Evolutionary conservation across 257 asterid species (phyloP), one percentile per base, ranked within the genome.

Genomic region (Petrea volubilis): DNA sequence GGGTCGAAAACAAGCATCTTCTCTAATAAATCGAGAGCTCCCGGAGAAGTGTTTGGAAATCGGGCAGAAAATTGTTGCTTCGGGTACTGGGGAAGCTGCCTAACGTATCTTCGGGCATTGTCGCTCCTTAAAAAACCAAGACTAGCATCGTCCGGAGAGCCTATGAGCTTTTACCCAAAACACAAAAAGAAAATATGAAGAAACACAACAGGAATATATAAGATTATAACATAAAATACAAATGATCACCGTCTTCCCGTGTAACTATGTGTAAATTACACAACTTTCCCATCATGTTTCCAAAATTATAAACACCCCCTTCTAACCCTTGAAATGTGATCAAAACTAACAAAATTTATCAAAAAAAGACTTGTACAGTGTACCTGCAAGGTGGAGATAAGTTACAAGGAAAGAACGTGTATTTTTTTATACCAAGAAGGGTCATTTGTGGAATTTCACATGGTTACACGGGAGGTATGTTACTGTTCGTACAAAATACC

Each of bases 1-100:
- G 92, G 92, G 78, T 86, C 89, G 51, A 86, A 86, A 59, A 86
- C 84, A 2, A 86, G 89, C 92, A 86, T 86, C 56, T 79, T 86
- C 60, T 86, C 92, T 13, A 86, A 74, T 44, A 86, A 76, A 82
- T 86, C 92, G 12, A 86, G 80, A 46, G 89, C 87, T 50, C 85
- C 86, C 51, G 89, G 81, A 50, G 86, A 78, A 7, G 62, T 67
- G 72, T 84, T 79, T 1, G 79, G 87, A 74, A 86, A 86, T 67
- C 89, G 70, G n/a, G 84, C 46, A 61, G 92, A 59, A 67, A 86
- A 84, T 31, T 83, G 87, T 60, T 86, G 87, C 83, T 76, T 80
- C 11, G 85, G 83, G 72, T 79, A 86, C 53, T 86, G 92, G 0
- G 92, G 87, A 36, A 86, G 89, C 82, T 79, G 89, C 79, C 89